Evolutionary conservation across 2,329 filamentous ascomycete species (phyloP), one percentile per base, ranked within the genome.

Genomic region (Monilinia vaccinii-corymbosi): DNA sequence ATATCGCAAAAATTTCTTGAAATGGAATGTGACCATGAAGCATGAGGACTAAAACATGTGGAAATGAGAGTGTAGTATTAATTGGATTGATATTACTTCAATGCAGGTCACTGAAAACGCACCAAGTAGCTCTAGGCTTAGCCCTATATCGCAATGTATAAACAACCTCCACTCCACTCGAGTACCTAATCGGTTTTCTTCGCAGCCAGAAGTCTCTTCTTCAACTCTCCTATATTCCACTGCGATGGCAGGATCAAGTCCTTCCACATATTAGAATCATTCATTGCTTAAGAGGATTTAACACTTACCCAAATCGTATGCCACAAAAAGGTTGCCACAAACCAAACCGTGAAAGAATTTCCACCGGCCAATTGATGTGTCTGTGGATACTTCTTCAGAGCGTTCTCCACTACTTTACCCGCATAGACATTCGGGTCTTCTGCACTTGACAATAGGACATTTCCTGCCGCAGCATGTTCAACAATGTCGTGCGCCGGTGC

Each of bases 311-410:
- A 67, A 31, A 65, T 59, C 13, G 55, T 62, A 42, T 58, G 36
- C 53, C 38, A 46, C 6, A 61, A 58, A 55, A 67, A 67, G 1
- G 64, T 63, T n/a, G 28, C n/a, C 21, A 46, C 28, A 25, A 65
- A 48, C 67, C 65, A 68, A 23, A 68, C 40, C 21, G 16, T 6
- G 21, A 10, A 60, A 23, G 60, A 36, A 10, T 34, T 40, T n/a
- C 60, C 61, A n/a, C 67, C 67, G 38, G 58, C 53, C 65, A 60
- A 66, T 7, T 62, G 65, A 57, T 62, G 48, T 36, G 60, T 64
- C 14, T 58, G 66, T 11, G 67, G 65, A 21, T 64, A 60, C 3
- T 52, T 55, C 42, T 64, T 68, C 51, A 69, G 21, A 1, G 60
- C 65, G 60, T 69, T 69, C 16, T 55, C 58, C 6, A 68, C 66